phyloP scores from a whole-genome alignment of 2,329 filamentous ascomycete species.

The Ambrosiella xylebori region DNA sequence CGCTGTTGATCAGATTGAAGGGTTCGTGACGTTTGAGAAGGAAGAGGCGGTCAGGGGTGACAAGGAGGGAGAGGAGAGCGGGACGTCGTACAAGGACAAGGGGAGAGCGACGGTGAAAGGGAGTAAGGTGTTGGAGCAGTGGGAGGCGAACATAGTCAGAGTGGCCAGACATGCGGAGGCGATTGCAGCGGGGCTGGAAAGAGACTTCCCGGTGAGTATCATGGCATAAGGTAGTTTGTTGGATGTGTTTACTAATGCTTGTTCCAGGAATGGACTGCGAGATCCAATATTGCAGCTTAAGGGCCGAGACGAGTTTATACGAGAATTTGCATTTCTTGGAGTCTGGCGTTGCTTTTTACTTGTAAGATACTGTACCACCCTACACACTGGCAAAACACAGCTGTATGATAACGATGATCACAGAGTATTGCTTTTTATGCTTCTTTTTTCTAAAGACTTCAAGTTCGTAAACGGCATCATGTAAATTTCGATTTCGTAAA shows the following conservation, averaged over 20 bases:
- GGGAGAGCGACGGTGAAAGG: slow-evolving; percentile 45
- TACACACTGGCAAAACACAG: too few relatives aligned
- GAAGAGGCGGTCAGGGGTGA: slow-evolving; percentile 34
- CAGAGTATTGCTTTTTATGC: too few relatives aligned
- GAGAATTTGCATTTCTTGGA: background rate
- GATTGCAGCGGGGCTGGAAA: slow-evolving; percentile 64
- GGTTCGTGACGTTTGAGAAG: slow-evolving; percentile 70
- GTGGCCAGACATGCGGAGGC: slow-evolving; percentile 81
- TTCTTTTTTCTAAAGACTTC: too few relatives aligned
- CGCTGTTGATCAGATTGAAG: slow-evolving; percentile 84
- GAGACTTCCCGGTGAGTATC: slow-evolving; percentile 50
- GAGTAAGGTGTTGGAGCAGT: slow-evolving; percentile 59
- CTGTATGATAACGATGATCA: too few relatives aligned
- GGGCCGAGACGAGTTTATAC: too few relatives aligned
- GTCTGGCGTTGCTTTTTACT: background rate
- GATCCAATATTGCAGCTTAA: background rate
- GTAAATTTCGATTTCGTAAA: too few relatives aligned
- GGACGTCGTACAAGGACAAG: slow-evolving; percentile 47
- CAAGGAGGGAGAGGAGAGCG: slow-evolving; percentile 1
- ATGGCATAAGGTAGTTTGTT: background rate
- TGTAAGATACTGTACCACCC: too few relatives aligned
- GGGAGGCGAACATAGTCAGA: slow-evolving; percentile 78
- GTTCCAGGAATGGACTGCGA: background rate
- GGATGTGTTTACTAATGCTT: background rate
- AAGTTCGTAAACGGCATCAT: too few relatives aligned